A percentile compares a stretch with the other conserved stretches of the same genome.
phyloP scores from a whole-genome alignment of 169 alveolate genomes.

The Theileria annulata region DNA sequence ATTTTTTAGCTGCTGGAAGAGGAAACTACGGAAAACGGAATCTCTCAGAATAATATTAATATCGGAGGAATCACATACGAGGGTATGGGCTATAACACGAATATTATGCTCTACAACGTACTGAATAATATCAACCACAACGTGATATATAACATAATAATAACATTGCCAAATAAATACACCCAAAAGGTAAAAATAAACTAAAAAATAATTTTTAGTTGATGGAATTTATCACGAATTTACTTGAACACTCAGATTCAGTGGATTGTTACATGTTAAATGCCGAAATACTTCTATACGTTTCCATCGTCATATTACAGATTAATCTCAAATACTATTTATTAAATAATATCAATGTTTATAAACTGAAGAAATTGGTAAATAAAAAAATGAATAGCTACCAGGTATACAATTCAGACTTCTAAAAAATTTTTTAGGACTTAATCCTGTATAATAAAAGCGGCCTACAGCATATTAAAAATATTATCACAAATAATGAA shows the following conservation, averaged over 20 bases:
- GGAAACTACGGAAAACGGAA: background rate
- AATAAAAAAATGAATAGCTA: background rate
- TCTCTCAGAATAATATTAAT: background rate
- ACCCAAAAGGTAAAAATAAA: conserved; percentile 31
- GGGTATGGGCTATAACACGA: background rate
- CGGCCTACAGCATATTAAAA: background rate
- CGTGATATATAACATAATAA: conserved; percentile 56
- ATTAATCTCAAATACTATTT: conserved; percentile 4
- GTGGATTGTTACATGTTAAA: background rate
- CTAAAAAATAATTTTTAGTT: background rate
- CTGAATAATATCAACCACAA: conserved; percentile 30
- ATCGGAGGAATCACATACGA: background rate
- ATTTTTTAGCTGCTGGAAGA: background rate
- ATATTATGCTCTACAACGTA: conserved; percentile 16
- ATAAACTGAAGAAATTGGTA: background rate
- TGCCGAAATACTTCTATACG: background rate
- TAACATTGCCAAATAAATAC: conserved; percentile 55
- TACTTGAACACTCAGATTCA: background rate
- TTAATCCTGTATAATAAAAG: background rate
- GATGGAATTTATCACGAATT: background rate
- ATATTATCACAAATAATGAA: background rate
- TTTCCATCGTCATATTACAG: background rate
- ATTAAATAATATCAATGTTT: background rate
- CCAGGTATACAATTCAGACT: background rate
- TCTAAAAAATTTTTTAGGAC: background rate